A percentile compares a stretch with the other conserved stretches of the same genome.
Evolutionary conservation across 2,329 filamentous ascomycete species (phyloP).

Genomic region (Dothiorella sarmentorum): DNA sequence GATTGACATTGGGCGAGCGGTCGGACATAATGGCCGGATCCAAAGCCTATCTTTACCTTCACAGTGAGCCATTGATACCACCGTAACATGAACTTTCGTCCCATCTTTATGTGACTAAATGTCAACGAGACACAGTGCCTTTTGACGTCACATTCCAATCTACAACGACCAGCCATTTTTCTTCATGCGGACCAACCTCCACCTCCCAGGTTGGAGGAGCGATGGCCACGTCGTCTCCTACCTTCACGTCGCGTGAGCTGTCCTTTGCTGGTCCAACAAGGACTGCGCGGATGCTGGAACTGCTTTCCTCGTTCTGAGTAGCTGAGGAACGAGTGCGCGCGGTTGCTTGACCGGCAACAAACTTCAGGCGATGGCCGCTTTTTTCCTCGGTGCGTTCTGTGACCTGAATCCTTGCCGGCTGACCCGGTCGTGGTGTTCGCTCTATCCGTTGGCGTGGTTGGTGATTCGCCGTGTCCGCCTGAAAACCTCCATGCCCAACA

Average conservation of each 20-base stretch:
- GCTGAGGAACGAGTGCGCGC: background rate
- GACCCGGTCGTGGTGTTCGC: background rate
- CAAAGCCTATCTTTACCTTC: no score
- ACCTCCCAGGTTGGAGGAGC: slow-evolving; percentile 43
- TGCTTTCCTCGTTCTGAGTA: slow-evolving; percentile 17
- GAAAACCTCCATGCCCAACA: slow-evolving; percentile 22
- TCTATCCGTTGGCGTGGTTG: background rate
- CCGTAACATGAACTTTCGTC: background rate
- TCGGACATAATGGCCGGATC: no score
- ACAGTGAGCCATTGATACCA: no score
- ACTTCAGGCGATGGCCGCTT: background rate
- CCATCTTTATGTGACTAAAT: no score
- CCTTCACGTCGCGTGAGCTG: slow-evolving; percentile 22
- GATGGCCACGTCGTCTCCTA: slow-evolving; percentile 35
- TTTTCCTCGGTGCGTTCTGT: background rate
- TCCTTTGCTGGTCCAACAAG: slow-evolving; percentile 30
- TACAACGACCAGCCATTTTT: slow-evolving; percentile 40
- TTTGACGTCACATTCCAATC: slow-evolving; percentile 35
- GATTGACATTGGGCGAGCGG: no score
- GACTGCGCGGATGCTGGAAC: slow-evolving; percentile 22
- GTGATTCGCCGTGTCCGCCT: background rate
- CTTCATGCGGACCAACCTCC: slow-evolving; percentile 27
- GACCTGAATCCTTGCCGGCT: slow-evolving; percentile 19
- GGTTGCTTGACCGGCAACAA: background rate
- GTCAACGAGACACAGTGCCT: background rate